Evolutionary conservation across 2,329 filamentous ascomycete species (phyloP).

Genomic region (Endocalyx cinctus): DNA sequence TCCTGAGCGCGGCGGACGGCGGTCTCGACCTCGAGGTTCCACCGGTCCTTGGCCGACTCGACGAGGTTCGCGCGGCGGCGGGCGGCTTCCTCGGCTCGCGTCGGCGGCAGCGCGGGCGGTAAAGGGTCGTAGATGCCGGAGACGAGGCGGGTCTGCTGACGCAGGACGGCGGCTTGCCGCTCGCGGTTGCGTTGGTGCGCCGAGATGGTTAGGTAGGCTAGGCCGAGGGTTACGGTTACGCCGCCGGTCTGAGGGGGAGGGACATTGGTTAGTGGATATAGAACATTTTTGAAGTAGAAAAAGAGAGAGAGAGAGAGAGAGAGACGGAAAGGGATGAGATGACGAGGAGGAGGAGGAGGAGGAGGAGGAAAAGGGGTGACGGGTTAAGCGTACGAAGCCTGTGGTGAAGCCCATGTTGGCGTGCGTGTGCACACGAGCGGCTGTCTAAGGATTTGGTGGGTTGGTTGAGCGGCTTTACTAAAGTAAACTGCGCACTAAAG

Average conservation of each 20-base stretch:
- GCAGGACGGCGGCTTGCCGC: conserved; percentile 51
- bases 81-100: conserved; percentile 45
- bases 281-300: too few species aligned
- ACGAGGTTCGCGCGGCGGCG: conserved; percentile 51
- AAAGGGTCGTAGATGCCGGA: conserved; percentile 46
- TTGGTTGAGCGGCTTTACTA: too few species aligned
- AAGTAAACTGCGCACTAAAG: too few species aligned
- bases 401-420: conserved; percentile 65
- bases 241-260: conserved; percentile 76
- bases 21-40: conserved; percentile 70
- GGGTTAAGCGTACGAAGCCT: conserved; percentile 59
- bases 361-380: neutral
- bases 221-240: conserved; percentile 67
- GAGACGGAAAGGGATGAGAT: too few species aligned
- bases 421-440: conserved; percentile 13
- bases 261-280: too few species aligned
- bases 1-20: conserved; percentile 62
- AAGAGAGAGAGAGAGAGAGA: too few species aligned
- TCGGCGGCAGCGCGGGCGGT: conserved; percentile 42
- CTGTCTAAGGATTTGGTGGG: too few species aligned
- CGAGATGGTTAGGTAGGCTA: conserved; percentile 68
- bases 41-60: conserved; percentile 69
- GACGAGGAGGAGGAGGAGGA: neutral
- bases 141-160: conserved; percentile 52
- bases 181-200: conserved; percentile 66